Evolutionary conservation across 371 early-diverging fungal species (phyloP), one percentile per base, ranked within the genome.

Genomic region (Amoeboaphelidium protococcarum): DNA sequence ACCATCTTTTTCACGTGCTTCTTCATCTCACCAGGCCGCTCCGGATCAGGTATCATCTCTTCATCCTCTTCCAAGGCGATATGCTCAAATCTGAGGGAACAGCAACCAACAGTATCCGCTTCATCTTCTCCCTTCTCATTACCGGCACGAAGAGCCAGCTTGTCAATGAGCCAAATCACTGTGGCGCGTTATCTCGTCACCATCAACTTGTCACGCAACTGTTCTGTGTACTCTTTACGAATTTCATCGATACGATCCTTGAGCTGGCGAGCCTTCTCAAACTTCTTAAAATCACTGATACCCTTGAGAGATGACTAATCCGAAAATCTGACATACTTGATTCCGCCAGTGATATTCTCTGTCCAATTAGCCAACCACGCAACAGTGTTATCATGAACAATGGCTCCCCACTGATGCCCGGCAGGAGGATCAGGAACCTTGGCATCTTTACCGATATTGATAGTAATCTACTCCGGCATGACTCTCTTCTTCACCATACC

Each of bases 301-400:
- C 89, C 91, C 56, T 95, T 95, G 58, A 87, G 67, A n/a, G 85
- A 74, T 45, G 84, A 84, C 21, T 69, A 77, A 2, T 87, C 88
- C 0, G 85, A 81, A 57, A 92, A 67, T 53, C 86, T 86, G 16
- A 95, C 86, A 59, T 95, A 95, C 58, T 95, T 95, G 56, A 68
- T 71, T 43, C 65, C 67, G 13, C 71, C 77, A 58, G 87, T 91
- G 43, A 95, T 78, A 59, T 87, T 90, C 55, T 92, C 94, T 54
- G 83, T 88, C 96, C 96, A 95, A 25, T 71, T 87, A 2, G 96
- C 96, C 26, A 95, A 65, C 96, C 96, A 95, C 16, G 87, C 83
- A 26, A 87, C 88, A 1, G 75, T 80, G 54, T 79, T 77, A 53
- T 91, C 87, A 55, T 91, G 81, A 2, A 79, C 69, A 40, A 92